phyloP scores from a whole-genome alignment of 1,284 basidiomycete species.

The Ustilago sp. region DNA sequence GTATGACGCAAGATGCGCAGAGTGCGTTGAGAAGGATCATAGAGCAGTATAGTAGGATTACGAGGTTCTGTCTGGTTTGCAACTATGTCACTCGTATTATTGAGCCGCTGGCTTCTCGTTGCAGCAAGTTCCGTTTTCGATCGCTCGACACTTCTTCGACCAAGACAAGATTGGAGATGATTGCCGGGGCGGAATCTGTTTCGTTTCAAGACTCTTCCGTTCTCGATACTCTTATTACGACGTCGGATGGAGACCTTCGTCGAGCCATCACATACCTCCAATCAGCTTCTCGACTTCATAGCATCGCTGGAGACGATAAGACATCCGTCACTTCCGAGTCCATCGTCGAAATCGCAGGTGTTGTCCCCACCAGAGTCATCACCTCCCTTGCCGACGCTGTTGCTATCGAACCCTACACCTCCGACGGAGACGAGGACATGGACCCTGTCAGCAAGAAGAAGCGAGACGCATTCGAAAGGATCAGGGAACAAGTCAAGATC shows the following conservation, averaged over 20 bases:
- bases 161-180: conserved; percentile 80
- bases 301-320: conserved; percentile 31
- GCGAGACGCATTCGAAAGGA: conserved; percentile 76
- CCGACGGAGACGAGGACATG: conserved; percentile 72
- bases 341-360: conserved; percentile 96
- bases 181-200: conserved; percentile 76
- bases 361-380: conserved; percentile 84
- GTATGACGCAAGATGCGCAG: conserved; percentile 99
- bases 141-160: conserved; percentile 86
- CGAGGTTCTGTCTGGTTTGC: conserved; percentile 97
- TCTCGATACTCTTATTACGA: conserved; percentile 79
- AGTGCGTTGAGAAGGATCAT: conserved; percentile 95
- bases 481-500: conserved; percentile 79
- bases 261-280: conserved; percentile 99
- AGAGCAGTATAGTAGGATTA: conserved; percentile 97
- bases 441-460: conserved; percentile 71
- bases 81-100: conserved; percentile 99
- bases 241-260: conserved; percentile 91
- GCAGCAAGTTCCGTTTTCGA: conserved; percentile 98
- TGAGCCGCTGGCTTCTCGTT: conserved; percentile 97
- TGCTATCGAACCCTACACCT: conserved; percentile 75
- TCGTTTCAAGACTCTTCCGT: conserved; percentile 59
- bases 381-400: conserved; percentile 78
- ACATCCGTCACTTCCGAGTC: conserved; percentile 60
- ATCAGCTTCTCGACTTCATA: conserved; percentile 83